These are phyloP conservation scores for Fusarium albosuccineum DNA, from an alignment of 2,329 filamentous ascomycete genomes.

Conservation along the genomic window DNA sequence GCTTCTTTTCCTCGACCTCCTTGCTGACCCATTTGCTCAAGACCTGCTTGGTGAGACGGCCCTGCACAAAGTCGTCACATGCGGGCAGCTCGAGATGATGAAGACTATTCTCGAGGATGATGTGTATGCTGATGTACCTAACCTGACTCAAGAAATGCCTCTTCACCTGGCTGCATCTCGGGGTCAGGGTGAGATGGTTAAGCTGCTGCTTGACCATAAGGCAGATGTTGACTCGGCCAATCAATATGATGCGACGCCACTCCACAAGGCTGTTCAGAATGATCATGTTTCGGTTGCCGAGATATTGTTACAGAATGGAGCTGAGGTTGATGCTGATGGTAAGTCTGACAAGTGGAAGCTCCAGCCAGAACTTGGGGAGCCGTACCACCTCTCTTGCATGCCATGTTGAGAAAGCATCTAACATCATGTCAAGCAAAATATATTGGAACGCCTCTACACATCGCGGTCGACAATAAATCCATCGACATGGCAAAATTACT, in stretches of 20 bases:
- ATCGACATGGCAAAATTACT: neutral
- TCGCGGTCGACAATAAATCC: neutral
- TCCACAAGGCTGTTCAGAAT: neutral
- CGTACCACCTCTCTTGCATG: neutral
- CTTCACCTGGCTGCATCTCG: neutral
- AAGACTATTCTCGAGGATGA: neutral
- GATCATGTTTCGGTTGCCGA: neutral
- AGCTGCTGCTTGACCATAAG: neutral
- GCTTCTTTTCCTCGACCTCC: neutral
- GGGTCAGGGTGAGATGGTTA: neutral
- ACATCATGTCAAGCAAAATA: neutral
- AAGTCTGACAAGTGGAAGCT: neutral
- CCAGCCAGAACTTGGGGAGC: too few relatives aligned
- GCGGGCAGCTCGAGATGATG: neutral
- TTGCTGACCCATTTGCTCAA: neutral
- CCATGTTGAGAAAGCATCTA: neutral
- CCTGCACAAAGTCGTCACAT: neutral
- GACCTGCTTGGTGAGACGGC: neutral
- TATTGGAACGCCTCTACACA: neutral
- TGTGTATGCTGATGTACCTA: neutral
- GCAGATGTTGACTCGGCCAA: neutral
- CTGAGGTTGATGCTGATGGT: neutral
- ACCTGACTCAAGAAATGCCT: neutral
- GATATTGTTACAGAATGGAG: neutral
- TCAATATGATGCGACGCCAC: neutral